Base-by-base conservation (phyloP, 148 eudicot genomes). In the Rhododendron kiyosumense region DNA sequence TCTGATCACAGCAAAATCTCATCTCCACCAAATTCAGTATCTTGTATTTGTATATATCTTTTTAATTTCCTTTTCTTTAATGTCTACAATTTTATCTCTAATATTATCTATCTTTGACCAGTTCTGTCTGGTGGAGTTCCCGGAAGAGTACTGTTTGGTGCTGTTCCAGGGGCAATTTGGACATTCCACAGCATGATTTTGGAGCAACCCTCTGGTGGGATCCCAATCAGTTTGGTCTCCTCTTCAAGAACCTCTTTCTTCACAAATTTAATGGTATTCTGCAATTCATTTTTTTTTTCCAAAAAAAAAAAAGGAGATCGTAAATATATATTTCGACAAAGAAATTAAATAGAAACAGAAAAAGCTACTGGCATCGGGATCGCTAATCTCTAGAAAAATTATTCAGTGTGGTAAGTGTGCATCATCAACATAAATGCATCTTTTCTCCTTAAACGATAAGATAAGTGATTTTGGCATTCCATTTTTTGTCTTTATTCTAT, bases 251-350 rank as follows among this genome's bases (percentile, higher is more conserved):
- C 92, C 81, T 95, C 97, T 81, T 95, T 90, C 86, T 92, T 93
- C 43, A 96, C 96, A 87, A 94, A 96, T 85, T 94, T 93, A 18
- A 96, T 89, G 15, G 95, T 90, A 77, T 95, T 90, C 99, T 95
- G 93, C 89, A 89, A 36, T 71, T 30, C 34, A 10, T n/a, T 54
- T 59, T 59, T 59, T 57, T 14, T 7, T 8, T 2, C 1, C 15
- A 1, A 67, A 26, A 3, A 67, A 67, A 26, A 3, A 67, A 26
- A 67, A 26, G 0, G 5, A 10, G 15, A 11, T 10, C 15, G 73
- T 67, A 32, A 67, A 26, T 26, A 65, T 65, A n/a, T n/a, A 67
- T 67, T n/a, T 26, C 2, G n/a, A 5, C 8, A 26, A 65, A 65
- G 4, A 65, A 63, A 63, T 54, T 15, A 24, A 63, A 7, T 63